Evolutionary conservation across 2,329 filamentous ascomycete species (phyloP).

Genomic region (Colletotrichum simmondsii): DNA sequence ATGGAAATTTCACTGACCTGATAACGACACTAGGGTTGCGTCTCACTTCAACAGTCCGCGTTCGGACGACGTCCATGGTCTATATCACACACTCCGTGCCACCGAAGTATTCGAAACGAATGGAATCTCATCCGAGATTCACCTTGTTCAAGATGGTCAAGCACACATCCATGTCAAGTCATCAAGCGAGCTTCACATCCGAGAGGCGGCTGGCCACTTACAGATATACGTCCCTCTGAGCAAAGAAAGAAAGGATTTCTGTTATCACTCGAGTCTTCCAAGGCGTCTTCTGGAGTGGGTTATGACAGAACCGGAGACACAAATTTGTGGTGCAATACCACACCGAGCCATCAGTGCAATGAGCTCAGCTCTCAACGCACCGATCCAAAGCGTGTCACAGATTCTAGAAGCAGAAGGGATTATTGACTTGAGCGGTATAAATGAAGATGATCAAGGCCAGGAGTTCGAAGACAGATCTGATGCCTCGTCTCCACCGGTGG

Average conservation of each 20-base stretch:
- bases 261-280: constrained; percentile 42
- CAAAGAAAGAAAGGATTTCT: constrained; percentile 40
- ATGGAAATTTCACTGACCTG: neutral
- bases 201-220: constrained; percentile 37
- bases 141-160: constrained; percentile 41
- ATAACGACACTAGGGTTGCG: neutral
- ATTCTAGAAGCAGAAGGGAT: neutral
- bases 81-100: constrained; percentile 13
- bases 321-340: constrained; percentile 3
- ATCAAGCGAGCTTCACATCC: constrained; percentile 40
- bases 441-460: neutral
- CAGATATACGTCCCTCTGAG: constrained; percentile 45
- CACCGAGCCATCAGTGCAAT: neutral
- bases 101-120: constrained; percentile 43
- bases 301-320: constrained; percentile 42
- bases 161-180: constrained; percentile 32
- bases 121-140: constrained; percentile 42
- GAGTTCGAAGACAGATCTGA: neutral
- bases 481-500: neutral
- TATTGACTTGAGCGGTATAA: neutral
- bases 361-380: neutral
- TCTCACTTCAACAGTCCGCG: constrained; percentile 8
- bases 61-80: neutral
- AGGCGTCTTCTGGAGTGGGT: constrained; percentile 46
- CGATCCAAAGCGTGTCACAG: neutral